Base-by-base conservation (phyloP, 306 rosid species). In the Rubus idaeus region DNA sequence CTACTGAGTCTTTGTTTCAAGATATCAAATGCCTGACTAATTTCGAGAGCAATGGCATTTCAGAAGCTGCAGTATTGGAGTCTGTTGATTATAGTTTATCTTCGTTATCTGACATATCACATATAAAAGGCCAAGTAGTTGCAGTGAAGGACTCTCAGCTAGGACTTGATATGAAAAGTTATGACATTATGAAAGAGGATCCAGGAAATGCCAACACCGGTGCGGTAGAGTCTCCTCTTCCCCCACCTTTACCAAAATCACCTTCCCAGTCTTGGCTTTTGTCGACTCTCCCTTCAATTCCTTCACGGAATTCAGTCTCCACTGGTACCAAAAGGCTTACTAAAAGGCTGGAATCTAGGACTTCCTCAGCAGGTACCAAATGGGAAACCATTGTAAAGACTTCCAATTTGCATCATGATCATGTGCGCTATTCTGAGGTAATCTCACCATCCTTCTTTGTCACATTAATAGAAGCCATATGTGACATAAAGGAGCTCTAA, bases 191-290 rank as follows among this genome's bases (percentile, higher is more conserved):
- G 40, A 52, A 77, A 73, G 86, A 46, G 3, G 84, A 42, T 73
- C 80, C 75, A 62, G 84, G 56, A 81, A 82, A 74, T 60, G 61
- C 41, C 13, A 63, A 64, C 53, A 17, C 81, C 74, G 83, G 78
- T 52, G 70, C 72, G 57, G 72, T 52, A 70, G n/a, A 52, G 62
- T 82, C 90, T 83, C 83, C 83, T 77, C 89, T 77, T 68, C 90
- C 90, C 7, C 99, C 92, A 49, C 97, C 99, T 30, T 77, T 92
- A 73, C 99, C 97, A 20, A 95, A 84, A 85, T 92, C 99, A 12
- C 99, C 99, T 62, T 88, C 97, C 0, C 96, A 95, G 80, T 95
- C 99, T 49, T 95, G 97, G 99, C 97, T 95, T 63, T 89, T 93
- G 94, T 90, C 90, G 11, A 86, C 97, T 16, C 82, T 91, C 63